Percentiles rank a stretch among this genome's conserved stretches.
phyloP scores from a whole-genome alignment of 2,329 filamentous ascomycete species.

The Cytospora piceicola region DNA sequence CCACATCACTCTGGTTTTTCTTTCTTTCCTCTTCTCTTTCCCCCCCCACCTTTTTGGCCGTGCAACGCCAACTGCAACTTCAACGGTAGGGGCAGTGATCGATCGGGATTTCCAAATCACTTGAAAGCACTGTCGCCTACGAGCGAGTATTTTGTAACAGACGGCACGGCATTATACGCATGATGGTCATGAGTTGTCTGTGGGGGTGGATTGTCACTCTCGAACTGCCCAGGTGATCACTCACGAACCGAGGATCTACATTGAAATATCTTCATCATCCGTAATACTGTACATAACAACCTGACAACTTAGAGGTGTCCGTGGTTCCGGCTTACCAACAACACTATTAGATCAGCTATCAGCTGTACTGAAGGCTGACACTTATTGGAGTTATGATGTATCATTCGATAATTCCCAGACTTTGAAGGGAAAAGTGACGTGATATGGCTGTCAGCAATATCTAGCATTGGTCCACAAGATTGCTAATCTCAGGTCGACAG shows the following conservation, averaged over 20 bases:
- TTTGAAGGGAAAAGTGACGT: slow-evolving; percentile 20
- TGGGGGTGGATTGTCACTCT: too few relatives aligned
- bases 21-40: too few relatives aligned
- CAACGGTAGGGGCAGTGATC: background rate
- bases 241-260: too few relatives aligned
- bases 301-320: too few relatives aligned
- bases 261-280: too few relatives aligned
- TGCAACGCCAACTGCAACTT: background rate
- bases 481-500: slow-evolving; percentile 20
- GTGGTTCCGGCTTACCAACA: too few relatives aligned
- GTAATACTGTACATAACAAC: too few relatives aligned
- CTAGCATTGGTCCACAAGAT: slow-evolving; percentile 18
- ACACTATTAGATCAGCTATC: background rate
- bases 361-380: background rate
- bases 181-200: too few relatives aligned
- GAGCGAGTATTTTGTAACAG: background rate
- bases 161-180: too few relatives aligned
- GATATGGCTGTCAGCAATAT: background rate
- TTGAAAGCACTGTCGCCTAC: background rate
- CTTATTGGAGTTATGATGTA: background rate
- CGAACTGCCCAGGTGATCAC: too few relatives aligned
- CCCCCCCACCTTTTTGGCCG: too few relatives aligned
- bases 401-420: slow-evolving; percentile 30
- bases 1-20: background rate
- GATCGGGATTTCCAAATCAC: background rate